Evolutionary conservation across 768 basidiomycete genomes (phyloP).

Genomic region (Harrya chromipes): DNA sequence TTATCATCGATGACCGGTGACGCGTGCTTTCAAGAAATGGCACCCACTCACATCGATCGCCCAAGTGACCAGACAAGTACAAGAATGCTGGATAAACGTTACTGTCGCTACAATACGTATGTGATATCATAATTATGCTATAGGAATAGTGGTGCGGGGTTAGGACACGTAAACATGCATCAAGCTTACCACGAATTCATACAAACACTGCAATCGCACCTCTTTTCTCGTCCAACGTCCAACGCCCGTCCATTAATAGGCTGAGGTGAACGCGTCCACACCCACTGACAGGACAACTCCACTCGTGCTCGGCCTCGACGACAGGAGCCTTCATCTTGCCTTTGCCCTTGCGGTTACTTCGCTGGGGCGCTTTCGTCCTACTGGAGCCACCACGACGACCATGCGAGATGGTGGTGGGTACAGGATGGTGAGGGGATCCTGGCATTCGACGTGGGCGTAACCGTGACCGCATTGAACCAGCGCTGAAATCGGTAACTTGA

Average conservation of each 20-base stretch:
- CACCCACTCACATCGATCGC: no score
- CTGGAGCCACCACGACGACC: slow-evolving; percentile 6
- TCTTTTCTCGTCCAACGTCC: slow-evolving; percentile 53
- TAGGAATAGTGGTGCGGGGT: not conserved
- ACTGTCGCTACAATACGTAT: slow-evolving; percentile 14
- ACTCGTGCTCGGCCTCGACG: slow-evolving; percentile 51
- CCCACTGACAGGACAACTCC: slow-evolving; percentile 60
- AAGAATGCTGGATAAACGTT: not conserved
- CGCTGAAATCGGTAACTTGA: slow-evolving; percentile 30
- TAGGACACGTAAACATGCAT: slow-evolving; percentile 16
- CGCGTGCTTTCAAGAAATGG: no score
- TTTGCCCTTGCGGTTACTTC: slow-evolving; percentile 30
- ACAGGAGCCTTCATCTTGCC: slow-evolving; percentile 34
- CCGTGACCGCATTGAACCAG: slow-evolving; percentile 52
- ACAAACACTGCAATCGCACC: slow-evolving; percentile 41
- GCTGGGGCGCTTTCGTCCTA: slow-evolving; percentile 1
- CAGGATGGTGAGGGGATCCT: slow-evolving; percentile 2
- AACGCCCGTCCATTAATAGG: slow-evolving; percentile 54
- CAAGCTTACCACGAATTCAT: slow-evolving; percentile 21
- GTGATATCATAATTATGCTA: slow-evolving; percentile 13
- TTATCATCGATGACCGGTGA: no score
- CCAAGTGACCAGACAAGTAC: not conserved
- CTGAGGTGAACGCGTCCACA: slow-evolving; percentile 57
- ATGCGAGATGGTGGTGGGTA: slow-evolving; percentile 4
- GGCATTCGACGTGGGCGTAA: slow-evolving; percentile 45